Percentiles rank a stretch among this genome's conserved stretches.
phyloP scores from a whole-genome alignment of 2,329 filamentous ascomycete species.

The Cercospora sp. region DNA sequence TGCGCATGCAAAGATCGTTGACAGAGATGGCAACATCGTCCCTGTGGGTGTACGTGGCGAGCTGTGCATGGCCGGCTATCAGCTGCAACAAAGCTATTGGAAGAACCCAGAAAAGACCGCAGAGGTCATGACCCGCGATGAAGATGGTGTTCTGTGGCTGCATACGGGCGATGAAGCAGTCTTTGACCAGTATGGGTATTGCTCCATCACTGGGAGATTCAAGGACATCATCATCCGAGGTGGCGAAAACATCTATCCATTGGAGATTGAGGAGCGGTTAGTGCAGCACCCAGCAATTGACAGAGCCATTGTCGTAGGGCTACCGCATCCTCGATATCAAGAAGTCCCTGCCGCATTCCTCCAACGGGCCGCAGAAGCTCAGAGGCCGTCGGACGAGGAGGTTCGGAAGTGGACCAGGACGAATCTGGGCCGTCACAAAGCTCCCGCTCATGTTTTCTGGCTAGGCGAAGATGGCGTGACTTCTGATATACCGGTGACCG shows the following conservation, averaged over 20 bases:
- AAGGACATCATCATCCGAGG: constrained; percentile 49
- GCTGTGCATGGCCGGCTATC: constrained; percentile 76
- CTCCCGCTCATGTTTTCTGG: constrained; percentile 74
- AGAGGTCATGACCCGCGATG: constrained; percentile 63
- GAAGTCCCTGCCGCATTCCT: constrained; percentile 40
- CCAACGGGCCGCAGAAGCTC: constrained; percentile 29
- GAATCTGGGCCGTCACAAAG: constrained; percentile 41
- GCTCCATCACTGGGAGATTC: constrained; percentile 40
- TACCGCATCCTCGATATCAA: constrained; percentile 37
- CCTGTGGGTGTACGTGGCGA: constrained; percentile 69
- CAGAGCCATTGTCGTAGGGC: constrained; percentile 35
- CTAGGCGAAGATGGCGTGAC: constrained; percentile 56
- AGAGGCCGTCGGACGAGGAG: constrained; percentile 14
- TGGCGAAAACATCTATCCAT: constrained; percentile 64
- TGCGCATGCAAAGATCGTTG: constrained; percentile 71
- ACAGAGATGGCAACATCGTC: constrained; percentile 64
- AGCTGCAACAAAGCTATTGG: constrained; percentile 65
- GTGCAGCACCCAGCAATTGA: constrained; percentile 33
- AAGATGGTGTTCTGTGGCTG: constrained; percentile 55
- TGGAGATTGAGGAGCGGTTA: constrained; percentile 38
- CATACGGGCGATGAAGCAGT: constrained; percentile 63
- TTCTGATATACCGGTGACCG: constrained; percentile 44
- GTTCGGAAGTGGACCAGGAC: constrained; percentile 20
- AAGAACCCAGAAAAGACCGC: constrained; percentile 72
- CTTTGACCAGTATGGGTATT: constrained; percentile 48